These are phyloP conservation scores for Fusarium anthophilum DNA, from an alignment of 2,329 filamentous ascomycete genomes.

Conservation along the genomic window DNA sequence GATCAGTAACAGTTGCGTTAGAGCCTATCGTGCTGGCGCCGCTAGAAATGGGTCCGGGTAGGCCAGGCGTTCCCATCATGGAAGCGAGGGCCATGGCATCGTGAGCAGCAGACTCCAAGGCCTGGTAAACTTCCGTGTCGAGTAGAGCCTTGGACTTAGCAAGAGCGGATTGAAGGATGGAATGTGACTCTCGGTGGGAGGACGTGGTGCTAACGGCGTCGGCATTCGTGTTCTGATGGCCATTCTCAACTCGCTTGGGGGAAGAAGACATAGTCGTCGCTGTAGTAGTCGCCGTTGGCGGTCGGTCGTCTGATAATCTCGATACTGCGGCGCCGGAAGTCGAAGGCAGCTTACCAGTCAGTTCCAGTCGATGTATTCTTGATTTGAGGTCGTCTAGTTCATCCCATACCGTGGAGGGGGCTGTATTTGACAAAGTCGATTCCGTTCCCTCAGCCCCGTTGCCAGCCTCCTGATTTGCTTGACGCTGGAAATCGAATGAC, in stretches of 20 bases:
- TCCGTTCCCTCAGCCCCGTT: conserved; percentile 75
- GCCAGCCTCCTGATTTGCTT: conserved; percentile 42
- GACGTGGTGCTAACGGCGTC: conserved; percentile 55
- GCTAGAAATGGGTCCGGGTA: conserved; percentile 74
- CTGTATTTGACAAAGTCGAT: conserved; percentile 87
- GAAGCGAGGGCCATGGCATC: conserved; percentile 84
- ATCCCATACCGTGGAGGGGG: conserved; percentile 95
- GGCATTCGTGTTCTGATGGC: conserved; percentile 32
- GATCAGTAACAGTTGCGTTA: conserved; percentile 71
- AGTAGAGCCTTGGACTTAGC: conserved; percentile 78
- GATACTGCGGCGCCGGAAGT: conserved; percentile 84
- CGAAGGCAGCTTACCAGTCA: conserved; percentile 86
- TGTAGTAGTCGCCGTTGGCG: conserved; percentile 89
- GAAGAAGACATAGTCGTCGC: conserved; percentile 91
- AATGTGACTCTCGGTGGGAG: conserved; percentile 69
- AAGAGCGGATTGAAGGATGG: conserved; percentile 82
- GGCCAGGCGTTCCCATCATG: conserved; percentile 78
- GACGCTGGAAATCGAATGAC: conserved; percentile 48
- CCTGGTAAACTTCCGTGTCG: conserved; percentile 75
- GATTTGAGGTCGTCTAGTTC: conserved; percentile 96
- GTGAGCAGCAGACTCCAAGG: conserved; percentile 81
- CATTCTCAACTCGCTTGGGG: conserved; percentile 70
- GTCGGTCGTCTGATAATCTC: conserved; percentile 79
- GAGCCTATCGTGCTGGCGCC: conserved; percentile 70
- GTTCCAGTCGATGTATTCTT: conserved; percentile 86